Evolutionary conservation across 106 monocot species (phyloP).

Genomic region (Hemerocallis citrina): DNA sequence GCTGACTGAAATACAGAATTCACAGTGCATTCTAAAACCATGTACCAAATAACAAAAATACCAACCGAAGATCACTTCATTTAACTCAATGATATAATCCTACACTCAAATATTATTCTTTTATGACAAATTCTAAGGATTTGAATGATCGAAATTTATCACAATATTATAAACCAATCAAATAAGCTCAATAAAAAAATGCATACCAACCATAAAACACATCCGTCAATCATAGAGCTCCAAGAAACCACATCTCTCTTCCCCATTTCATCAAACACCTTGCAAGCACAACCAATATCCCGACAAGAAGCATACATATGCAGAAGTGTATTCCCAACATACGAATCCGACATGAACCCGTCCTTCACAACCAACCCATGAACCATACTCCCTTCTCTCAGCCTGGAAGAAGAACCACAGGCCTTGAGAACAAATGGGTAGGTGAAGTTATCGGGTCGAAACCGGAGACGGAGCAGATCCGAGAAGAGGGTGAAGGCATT

Average conservation of each 20-base stretch:
- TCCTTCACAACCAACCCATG: conserved; percentile 21
- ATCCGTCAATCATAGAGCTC: conserved; percentile 25
- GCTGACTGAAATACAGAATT: too few species aligned
- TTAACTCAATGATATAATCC: background rate
- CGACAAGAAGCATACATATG: conserved; percentile 11
- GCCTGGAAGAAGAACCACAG: conserved; percentile 2
- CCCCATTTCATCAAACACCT: conserved; percentile 30
- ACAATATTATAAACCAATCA: background rate
- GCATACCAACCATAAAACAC: conserved; percentile 16
- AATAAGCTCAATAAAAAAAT: background rate
- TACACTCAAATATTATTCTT: background rate
- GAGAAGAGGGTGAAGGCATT: conserved; percentile 15
- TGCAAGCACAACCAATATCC: conserved; percentile 1
- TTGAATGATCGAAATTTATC: background rate
- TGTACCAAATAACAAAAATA: too few species aligned
- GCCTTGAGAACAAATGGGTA: conserved; percentile 31
- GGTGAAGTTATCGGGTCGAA: conserved; percentile 16
- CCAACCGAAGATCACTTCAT: background rate
- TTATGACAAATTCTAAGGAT: background rate
- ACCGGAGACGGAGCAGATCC: background rate
- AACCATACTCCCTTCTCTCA: conserved; percentile 10
- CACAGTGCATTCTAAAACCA: too few species aligned
- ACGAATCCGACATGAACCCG: conserved; percentile 11
- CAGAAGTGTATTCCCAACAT: conserved; percentile 14
- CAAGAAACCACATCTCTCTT: conserved; percentile 20